Conservation (phyloP, 2,329 filamentous ascomycete species). For the Colletotrichum higginsianum region DNA sequence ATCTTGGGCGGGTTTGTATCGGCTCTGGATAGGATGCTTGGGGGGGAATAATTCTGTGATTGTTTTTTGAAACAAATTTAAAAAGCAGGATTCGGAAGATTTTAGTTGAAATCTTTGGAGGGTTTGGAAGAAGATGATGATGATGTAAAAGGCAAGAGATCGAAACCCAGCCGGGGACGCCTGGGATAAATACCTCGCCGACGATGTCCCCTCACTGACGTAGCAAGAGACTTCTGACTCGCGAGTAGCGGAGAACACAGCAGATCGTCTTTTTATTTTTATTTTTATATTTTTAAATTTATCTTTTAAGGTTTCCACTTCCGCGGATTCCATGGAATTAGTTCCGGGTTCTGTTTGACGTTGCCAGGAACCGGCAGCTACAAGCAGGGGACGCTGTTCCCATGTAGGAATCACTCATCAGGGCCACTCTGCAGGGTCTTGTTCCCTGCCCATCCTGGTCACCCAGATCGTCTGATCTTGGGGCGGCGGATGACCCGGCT, state of each 20-base stretch:
- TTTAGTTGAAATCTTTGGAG: neutral
- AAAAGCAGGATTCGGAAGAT: neutral
- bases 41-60: neutral
- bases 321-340: slow-evolving; percentile 11
- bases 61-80: neutral
- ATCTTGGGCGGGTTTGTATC: slow-evolving; percentile 11
- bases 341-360: no score
- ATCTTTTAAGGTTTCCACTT: neutral
- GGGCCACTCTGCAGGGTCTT: no score
- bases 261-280: neutral
- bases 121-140: neutral
- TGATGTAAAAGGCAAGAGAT: no score
- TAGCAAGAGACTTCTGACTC: neutral
- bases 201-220: slow-evolving; percentile 31
- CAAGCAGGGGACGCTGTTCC: no score
- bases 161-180: neutral
- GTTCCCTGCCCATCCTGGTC: no score
- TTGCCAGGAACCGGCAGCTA: no score
- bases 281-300: neutral
- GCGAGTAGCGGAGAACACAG: neutral
- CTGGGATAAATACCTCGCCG: slow-evolving; percentile 21
- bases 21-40: neutral
- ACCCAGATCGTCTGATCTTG: no score
- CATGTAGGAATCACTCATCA: no score
- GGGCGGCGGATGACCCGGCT: no score